Percentiles rank a stretch among this genome's conserved stretches.
Evolutionary conservation across 352 stramenopile species (phyloP).

Genomic region (Phytophthora palmivora): DNA sequence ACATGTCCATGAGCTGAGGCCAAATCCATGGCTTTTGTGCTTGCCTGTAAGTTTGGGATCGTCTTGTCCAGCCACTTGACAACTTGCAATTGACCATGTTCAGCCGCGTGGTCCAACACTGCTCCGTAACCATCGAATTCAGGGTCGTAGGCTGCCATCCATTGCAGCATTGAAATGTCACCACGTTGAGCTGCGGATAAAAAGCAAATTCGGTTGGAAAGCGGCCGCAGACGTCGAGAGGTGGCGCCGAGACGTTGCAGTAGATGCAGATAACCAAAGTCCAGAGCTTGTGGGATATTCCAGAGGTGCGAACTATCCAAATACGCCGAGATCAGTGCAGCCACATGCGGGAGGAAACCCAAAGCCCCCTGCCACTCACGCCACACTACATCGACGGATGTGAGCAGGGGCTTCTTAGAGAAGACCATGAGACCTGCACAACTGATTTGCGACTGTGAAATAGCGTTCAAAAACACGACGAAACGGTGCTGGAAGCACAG

Average conservation of each 20-base stretch:
- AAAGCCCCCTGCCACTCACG: conserved; percentile 22
- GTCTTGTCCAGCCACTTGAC: conserved; percentile 40
- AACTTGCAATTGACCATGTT: conserved; percentile 38
- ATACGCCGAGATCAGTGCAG: conserved; percentile 33
- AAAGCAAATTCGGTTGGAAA: conserved; percentile 33
- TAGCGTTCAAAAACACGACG: conserved; percentile 1
- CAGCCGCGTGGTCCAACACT: conserved; percentile 40
- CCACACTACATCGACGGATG: conserved; percentile 31
- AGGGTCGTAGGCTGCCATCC: conserved; percentile 31
- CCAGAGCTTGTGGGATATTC: conserved; percentile 39
- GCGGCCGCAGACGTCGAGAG: conserved; percentile 26
- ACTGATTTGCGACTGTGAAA: conserved; percentile 8
- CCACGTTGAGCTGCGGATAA: conserved; percentile 35
- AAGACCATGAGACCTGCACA: conserved; percentile 25
- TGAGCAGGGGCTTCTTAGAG: conserved; percentile 15
- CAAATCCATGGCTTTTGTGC: conserved; percentile 42
- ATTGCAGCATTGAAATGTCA: conserved; percentile 32
- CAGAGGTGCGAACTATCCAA: conserved; percentile 34
- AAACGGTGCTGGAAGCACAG: conserved; percentile 3
- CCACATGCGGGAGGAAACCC: conserved; percentile 33
- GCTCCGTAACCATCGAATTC: conserved; percentile 17
- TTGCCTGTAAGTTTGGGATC: conserved; percentile 19
- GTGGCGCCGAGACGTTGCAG: conserved; percentile 35
- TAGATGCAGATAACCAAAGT: conserved; percentile 38
- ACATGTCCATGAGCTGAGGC: conserved; percentile 49